Base-by-base conservation (phyloP, 106 monocot species). In the Acanthochlamys bracteata region DNA sequence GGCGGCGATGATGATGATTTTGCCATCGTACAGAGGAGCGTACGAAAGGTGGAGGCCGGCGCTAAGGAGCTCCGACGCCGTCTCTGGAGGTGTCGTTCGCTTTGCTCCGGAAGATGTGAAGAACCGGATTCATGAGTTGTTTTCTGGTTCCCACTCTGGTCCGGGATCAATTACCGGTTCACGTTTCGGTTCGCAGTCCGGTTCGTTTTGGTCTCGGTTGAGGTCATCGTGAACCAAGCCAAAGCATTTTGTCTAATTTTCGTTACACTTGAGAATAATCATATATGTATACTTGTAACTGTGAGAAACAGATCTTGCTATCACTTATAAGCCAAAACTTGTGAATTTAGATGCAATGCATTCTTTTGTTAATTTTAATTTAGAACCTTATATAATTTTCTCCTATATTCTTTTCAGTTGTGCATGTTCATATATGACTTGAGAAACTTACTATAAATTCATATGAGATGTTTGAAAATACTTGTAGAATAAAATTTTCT, bases 101-200 rank as follows among this genome's bases (percentile, higher is more conserved):
- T 61, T 40, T 16, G 33, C 61, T 27, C 61, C 61, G 7, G 61
- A 61, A 7, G 61, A 61, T 20, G 61, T 61, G 14, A 39, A 40
- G 39, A 40, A 61, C 39, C 39, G 39, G 6, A 33, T 61, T 7
- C 4, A n/a, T 27, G 61, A 20, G 40, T 40, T 61, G 12, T 39
- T 61, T 40, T 24, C 59, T 14, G 24, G 39, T 61, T 40, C 39
- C 27, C 7, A 40, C 33, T 25, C 58, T 3, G 2, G 59, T 33
- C 26, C 24, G 59, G 16, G 59, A 13, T 59, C 59, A 8, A 25
- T 16, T 7, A 16, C 39, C 40, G 39, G 61, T 61, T 61, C 41
- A 40, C 17, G 39, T 20, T 61, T 39, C 3, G 39, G 61, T 41
- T 61, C 61, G 61, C 55, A 21, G 22, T 22, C 55, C 55, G 11